Percentiles rank a stretch among this genome's conserved stretches.
Conservation (phyloP, 768 basidiomycete species). For the Agrocybe pediades region DNA sequence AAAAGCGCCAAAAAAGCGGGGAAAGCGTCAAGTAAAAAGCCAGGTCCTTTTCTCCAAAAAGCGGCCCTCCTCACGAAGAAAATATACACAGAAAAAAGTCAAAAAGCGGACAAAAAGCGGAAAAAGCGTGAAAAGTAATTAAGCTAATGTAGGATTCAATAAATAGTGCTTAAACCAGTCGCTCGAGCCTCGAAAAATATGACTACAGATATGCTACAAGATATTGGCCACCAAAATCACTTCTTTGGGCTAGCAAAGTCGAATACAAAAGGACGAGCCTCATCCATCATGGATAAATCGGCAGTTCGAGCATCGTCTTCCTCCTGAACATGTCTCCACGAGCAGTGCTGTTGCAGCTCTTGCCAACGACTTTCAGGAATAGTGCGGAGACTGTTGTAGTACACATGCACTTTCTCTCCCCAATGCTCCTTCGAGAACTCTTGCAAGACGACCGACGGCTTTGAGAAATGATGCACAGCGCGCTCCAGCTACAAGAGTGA, state of each 20-base stretch:
- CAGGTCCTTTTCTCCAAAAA: no score
- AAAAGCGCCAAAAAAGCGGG: no score
- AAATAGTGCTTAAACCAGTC: no score
- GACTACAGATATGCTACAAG: no score
- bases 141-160: no score
- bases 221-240: no score
- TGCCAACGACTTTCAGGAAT: slow-evolving; percentile 11
- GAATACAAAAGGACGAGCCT: neutral
- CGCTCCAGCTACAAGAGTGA: slow-evolving; percentile 17
- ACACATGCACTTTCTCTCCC: slow-evolving; percentile 4
- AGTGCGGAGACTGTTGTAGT: slow-evolving; percentile 3
- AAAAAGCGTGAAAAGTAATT: no score
- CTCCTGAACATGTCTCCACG: neutral
- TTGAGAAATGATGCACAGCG: slow-evolving; percentile 8
- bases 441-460: neutral
- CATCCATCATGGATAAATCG: neutral
- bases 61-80: no score
- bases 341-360: slow-evolving; percentile 6
- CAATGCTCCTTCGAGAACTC: slow-evolving; percentile 15
- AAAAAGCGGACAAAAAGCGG: no score
- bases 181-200: no score
- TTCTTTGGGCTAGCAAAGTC: neutral
- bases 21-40: no score
- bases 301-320: neutral
- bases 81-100: no score